Percentiles rank a stretch among this genome's conserved stretches.
Evolutionary conservation across 2,329 filamentous ascomycete species (phyloP).

Genomic region (Fusarium caatingaense): DNA sequence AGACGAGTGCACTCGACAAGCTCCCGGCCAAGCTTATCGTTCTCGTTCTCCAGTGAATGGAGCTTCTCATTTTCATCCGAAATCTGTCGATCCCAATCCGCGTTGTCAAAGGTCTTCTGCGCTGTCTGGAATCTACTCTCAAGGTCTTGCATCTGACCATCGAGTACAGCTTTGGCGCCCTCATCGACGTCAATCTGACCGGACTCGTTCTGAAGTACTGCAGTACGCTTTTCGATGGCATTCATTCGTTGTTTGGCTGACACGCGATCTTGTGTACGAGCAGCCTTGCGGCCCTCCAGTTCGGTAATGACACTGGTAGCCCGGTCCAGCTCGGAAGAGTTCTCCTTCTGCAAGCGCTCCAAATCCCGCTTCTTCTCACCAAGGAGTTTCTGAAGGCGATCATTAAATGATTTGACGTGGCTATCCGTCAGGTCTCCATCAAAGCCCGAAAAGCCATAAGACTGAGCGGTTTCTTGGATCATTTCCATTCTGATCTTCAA

Average conservation of each 20-base stretch:
- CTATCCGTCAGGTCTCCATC: conserved; percentile 81
- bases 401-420: conserved; percentile 80
- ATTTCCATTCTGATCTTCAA: conserved; percentile 76
- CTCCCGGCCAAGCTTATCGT: conserved; percentile 79
- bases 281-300: conserved; percentile 79
- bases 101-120: conserved; percentile 70
- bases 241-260: conserved; percentile 78
- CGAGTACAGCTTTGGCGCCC: conserved; percentile 80
- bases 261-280: conserved; percentile 78
- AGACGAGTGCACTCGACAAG: conserved; percentile 84
- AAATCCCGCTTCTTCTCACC: conserved; percentile 83
- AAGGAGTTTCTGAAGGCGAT: conserved; percentile 78
- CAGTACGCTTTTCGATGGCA: conserved; percentile 77
- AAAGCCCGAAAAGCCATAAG: conserved; percentile 85
- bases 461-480: conserved; percentile 80
- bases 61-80: conserved; percentile 73
- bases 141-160: conserved; percentile 77
- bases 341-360: conserved; percentile 78
- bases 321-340: conserved; percentile 77
- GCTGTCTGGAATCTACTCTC: conserved; percentile 70
- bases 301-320: conserved; percentile 79
- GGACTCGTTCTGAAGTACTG: conserved; percentile 73
- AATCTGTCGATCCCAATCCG: conserved; percentile 78
- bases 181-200: conserved; percentile 86
- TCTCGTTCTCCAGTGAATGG: conserved; percentile 76